Base-by-base conservation (phyloP, 805 yeast genomes). In the Cyberlindnera euphorbiiphila region DNA sequence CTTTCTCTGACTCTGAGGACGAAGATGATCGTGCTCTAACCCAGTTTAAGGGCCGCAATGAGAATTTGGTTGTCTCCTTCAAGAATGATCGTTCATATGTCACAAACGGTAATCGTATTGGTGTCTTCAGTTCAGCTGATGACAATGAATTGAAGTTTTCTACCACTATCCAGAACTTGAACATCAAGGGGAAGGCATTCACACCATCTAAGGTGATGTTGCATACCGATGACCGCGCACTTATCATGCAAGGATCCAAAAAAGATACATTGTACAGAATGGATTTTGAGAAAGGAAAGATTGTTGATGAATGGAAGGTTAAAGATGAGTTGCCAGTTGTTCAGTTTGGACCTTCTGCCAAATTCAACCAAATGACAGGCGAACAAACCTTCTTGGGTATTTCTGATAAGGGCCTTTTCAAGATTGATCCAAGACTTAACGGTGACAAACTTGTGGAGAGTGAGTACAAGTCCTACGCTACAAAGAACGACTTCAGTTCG, bases 271-370 rank as follows among this genome's bases (percentile, higher is more conserved):
- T 88, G 32, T 85, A 71, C 62, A 74, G 76, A 48, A 74, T 87
- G 87, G 96, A 88, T 62, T 60, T 88, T 33, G 83, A 75, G 53
- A 71, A 77, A 40, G 96, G 96, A 11, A 68, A 79, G 53, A 71
- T 88, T 36, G 82, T 88, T n/a, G 96, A 88, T 56, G 93, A 85
- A 54, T 88, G 95, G 93, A 63, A 71, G 24, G 68, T 83, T 15
- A 71, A 72, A 36, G 66, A 58, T 14, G 62, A 61, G 18, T 45
- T 69, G 7, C 67, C 77, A 14, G 66, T 80, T 20, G 73, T 72
- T 13, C 68, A 72, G 21, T 80, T 78, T 56, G 83, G 81, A 3
- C 89, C 95, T 5, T 68, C 76, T n/a, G 60, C 71, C 34, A 87
- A 86, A 59, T 82, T 80, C 50, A 75, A 85, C 25, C 94, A 83